These are phyloP conservation scores for Neofusicoccum parvum DNA, from an alignment of 2,329 filamentous ascomycete genomes.

Conservation along the genomic window DNA sequence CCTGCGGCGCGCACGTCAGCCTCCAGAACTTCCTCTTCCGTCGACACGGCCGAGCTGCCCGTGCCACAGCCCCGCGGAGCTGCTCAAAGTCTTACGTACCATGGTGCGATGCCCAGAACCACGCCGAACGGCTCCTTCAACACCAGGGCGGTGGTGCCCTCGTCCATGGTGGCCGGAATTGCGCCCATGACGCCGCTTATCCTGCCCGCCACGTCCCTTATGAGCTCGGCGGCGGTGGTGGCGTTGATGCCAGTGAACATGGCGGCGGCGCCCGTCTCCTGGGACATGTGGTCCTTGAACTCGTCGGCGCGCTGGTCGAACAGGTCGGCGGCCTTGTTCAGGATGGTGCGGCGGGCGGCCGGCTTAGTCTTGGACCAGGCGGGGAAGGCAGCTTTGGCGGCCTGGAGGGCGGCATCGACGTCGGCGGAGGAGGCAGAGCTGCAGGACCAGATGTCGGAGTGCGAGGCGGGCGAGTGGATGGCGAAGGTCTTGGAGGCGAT, in stretches of 20 bases:
- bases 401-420: conserved; percentile 57
- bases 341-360: conserved; percentile 65
- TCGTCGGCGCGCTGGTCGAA: conserved; percentile 63
- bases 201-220: conserved; percentile 57
- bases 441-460: conserved; percentile 57
- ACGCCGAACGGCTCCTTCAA: conserved; percentile 79
- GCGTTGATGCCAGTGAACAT: conserved; percentile 45
- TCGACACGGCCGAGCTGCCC: background rate
- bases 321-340: conserved; percentile 69
- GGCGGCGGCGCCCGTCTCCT: conserved; percentile 58
- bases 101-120: conserved; percentile 76
- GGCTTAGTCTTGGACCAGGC: conserved; percentile 68
- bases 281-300: conserved; percentile 60
- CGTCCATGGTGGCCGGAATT: conserved; percentile 51
- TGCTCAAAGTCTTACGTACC: conserved; percentile 53
- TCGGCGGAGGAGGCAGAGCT: conserved; percentile 60
- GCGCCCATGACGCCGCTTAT: conserved; percentile 50
- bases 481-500: conserved; percentile 53
- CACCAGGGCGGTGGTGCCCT: conserved; percentile 63
- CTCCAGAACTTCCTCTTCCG: background rate
- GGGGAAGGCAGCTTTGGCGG: conserved; percentile 69
- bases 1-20: conserved; percentile 35
- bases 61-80: background rate
- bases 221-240: conserved; percentile 44
- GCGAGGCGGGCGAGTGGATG: conserved; percentile 58